Evolutionary conservation across 1,284 basidiomycete species (phyloP).

Genomic region (Ustilago tritici): DNA sequence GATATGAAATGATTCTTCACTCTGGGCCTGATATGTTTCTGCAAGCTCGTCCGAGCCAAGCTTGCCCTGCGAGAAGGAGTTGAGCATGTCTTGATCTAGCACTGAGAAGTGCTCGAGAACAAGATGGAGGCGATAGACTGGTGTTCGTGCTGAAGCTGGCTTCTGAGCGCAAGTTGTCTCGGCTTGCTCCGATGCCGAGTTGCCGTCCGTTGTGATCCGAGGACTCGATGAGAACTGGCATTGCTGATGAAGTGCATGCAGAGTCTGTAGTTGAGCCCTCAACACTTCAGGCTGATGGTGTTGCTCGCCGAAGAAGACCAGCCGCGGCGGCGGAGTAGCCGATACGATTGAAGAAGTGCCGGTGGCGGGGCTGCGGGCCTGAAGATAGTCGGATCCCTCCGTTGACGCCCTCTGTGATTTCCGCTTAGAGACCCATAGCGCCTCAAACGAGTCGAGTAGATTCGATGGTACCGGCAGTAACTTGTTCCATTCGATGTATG

Average conservation of each 20-base stretch:
- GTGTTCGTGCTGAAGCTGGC: neutral
- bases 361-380: neutral
- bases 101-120: conserved; percentile 60
- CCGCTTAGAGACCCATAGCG: conserved; percentile 12
- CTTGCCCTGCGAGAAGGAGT: conserved; percentile 26
- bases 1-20: conserved; percentile 52
- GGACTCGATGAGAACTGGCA: conserved; percentile 13
- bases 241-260: conserved; percentile 40
- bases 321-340: conserved; percentile 31
- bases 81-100: conserved; percentile 53
- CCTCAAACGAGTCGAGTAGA: conserved; percentile 33
- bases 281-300: conserved; percentile 61
- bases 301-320: conserved; percentile 61
- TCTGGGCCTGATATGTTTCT: conserved; percentile 27
- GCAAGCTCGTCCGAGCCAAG: conserved; percentile 31
- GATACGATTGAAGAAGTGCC: neutral
- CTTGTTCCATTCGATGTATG: conserved; percentile 44
- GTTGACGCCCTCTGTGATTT: neutral
- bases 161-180: neutral
- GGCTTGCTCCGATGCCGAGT: neutral
- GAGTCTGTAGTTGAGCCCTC: conserved; percentile 52
- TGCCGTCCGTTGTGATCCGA: neutral
- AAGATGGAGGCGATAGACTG: conserved; percentile 47
- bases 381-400: neutral
- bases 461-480: conserved; percentile 34